These are phyloP conservation scores for Aspergillus sp. DNA, from an alignment of 2,329 filamentous ascomycete genomes.

Conservation along the genomic window DNA sequence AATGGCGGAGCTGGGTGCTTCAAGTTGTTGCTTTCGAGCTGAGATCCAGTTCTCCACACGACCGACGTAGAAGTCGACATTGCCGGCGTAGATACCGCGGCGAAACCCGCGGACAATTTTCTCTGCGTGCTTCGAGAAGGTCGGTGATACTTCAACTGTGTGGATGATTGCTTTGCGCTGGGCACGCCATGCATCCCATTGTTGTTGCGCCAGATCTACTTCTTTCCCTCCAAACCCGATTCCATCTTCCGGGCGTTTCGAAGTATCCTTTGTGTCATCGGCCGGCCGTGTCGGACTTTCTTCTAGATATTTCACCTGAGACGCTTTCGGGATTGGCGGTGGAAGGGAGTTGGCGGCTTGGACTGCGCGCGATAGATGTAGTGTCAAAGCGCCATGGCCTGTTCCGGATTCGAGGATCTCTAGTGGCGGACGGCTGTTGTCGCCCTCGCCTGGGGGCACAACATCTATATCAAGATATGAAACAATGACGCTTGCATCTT, in stretches of 20 bases:
- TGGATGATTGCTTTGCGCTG: constrained; percentile 69
- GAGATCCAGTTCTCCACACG: constrained; percentile 64
- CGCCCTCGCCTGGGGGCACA: constrained; percentile 34
- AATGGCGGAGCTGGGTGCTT: constrained; percentile 8
- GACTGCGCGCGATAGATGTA: constrained; percentile 73
- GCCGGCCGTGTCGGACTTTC: constrained; percentile 24
- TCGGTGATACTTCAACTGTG: constrained; percentile 65
- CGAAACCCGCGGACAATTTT: constrained; percentile 66
- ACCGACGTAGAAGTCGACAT: constrained; percentile 73
- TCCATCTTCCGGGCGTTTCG: not conserved
- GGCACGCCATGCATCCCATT: constrained; percentile 48
- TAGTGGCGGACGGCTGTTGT: constrained; percentile 46
- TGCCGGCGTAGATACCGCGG: constrained; percentile 65
- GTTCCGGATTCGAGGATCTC: constrained; percentile 84
- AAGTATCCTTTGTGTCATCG: constrained; percentile 16
- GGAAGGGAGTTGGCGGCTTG: constrained; percentile 67
- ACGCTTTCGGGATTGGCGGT: constrained; percentile 41
- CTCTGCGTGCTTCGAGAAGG: constrained; percentile 64
- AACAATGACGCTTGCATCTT: constrained; percentile 73
- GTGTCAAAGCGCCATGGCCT: constrained; percentile 76
- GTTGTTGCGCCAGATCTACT: constrained; percentile 24
- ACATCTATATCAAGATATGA: constrained; percentile 74
- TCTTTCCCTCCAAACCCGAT: constrained; percentile 5
- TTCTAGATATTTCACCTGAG: constrained; percentile 32
- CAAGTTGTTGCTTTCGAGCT: constrained; percentile 47